Evolutionary conservation across 2,329 filamentous ascomycete genomes (phyloP).

Genomic region (Mycosphaerella sp.): DNA sequence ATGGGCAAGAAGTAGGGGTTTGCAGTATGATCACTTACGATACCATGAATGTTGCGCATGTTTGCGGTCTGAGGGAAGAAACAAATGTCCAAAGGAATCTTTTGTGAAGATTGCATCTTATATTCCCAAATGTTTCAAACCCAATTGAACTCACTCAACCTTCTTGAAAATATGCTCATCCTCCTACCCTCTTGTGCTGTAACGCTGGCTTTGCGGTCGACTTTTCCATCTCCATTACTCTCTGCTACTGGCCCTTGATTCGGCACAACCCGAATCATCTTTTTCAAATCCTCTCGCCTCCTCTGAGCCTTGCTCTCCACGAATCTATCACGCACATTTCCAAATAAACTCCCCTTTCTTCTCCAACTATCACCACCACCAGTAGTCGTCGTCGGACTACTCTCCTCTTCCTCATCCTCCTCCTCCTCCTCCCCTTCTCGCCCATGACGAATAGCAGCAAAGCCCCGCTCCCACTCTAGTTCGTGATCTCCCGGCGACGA

Average conservation of each 20-base stretch:
- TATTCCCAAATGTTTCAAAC: neutral
- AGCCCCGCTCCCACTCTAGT: neutral
- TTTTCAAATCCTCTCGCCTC: conserved; percentile 31
- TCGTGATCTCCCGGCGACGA: neutral
- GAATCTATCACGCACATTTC: conserved; percentile 19
- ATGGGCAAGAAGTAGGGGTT: conserved; percentile 19
- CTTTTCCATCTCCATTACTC: no score
- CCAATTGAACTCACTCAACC: conserved; percentile 4
- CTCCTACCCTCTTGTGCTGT: conserved; percentile 6
- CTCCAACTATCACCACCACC: neutral
- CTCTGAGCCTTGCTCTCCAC: conserved; percentile 25
- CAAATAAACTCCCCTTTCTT: conserved; percentile 15
- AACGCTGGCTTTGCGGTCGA: neutral
- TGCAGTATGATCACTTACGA: neutral
- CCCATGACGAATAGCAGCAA: no score
- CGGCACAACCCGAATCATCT: conserved; percentile 29
- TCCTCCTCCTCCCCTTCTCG: no score
- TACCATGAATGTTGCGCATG: neutral
- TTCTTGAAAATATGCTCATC: conserved; percentile 2
- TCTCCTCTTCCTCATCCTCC: no score
- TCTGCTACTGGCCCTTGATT: conserved; percentile 1
- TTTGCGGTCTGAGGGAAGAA: no score
- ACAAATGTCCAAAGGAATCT: no score
- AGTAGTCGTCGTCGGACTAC: neutral
- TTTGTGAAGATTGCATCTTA: no score